Conservation (phyloP, 1,284 basidiomycete genomes). For the Athelia sp. region DNA sequence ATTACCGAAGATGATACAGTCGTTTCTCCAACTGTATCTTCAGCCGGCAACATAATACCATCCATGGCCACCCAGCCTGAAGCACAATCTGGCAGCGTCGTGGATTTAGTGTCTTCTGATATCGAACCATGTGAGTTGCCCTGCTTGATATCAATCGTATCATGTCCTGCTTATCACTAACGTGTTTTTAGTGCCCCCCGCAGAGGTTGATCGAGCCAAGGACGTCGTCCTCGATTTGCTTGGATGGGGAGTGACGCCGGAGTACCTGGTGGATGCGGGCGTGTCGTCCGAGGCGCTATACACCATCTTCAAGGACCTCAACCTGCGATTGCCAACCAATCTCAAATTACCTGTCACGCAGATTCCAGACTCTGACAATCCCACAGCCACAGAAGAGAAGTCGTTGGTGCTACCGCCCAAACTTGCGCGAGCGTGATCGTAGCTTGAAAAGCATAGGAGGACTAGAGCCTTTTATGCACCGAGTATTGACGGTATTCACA, state of each 20-base stretch:
- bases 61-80: neutral
- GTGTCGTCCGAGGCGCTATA: conserved; percentile 31
- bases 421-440: no score
- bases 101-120: no score
- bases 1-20: neutral
- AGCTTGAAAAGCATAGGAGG: no score
- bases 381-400: no score
- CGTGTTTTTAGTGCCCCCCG: conserved; percentile 31
- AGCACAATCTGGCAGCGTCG: neutral
- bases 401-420: no score
- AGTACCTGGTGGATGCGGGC: conserved; percentile 36
- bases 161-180: no score
- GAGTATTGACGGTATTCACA: no score
- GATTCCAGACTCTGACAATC: no score
- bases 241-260: conserved; percentile 38
- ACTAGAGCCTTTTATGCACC: no score
- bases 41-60: neutral
- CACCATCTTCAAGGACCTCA: conserved; percentile 34
- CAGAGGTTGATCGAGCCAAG: conserved; percentile 32
- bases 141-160: no score
- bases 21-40: neutral
- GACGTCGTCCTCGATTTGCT: conserved; percentile 37
- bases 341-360: neutral
- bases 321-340: conserved; percentile 25
- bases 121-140: no score